Percentiles rank a stretch among this genome's conserved stretches.
Conservation (phyloP, 257 asterid species). For the Hygrophila difformis region DNA sequence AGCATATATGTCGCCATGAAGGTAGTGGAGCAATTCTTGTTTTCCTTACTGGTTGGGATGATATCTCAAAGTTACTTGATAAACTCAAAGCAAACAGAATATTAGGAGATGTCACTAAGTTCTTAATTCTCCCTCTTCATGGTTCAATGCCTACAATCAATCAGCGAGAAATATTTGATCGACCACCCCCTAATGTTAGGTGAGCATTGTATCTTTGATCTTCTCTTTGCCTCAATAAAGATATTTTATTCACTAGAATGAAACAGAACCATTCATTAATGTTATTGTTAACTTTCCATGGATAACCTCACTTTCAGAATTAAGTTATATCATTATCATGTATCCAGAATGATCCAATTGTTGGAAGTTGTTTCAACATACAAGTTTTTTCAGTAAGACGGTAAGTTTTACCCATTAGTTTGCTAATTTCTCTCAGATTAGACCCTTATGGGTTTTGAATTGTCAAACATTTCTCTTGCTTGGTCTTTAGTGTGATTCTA, state of each 20-base stretch:
- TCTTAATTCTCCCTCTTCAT: slow-evolving; percentile 78
- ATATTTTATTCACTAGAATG: no score
- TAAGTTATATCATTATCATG: no score
- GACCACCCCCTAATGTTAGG: slow-evolving; percentile 77
- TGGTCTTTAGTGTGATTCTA: no score
- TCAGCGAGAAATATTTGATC: slow-evolving; percentile 83
- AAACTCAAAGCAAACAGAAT: slow-evolving; percentile 50
- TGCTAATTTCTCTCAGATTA: background rate
- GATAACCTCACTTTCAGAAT: no score
- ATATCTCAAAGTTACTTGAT: slow-evolving; percentile 80
- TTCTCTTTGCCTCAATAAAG: no score
- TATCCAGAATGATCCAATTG: background rate
- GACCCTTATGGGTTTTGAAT: background rate
- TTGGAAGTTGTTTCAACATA: background rate
- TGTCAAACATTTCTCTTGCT: no score
- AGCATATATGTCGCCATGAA: slow-evolving; percentile 75
- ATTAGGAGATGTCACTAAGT: slow-evolving; percentile 57
- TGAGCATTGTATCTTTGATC: slow-evolving; percentile 15
- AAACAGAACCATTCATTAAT: no score
- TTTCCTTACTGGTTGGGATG: slow-evolving; percentile 97
- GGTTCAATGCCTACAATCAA: slow-evolving; percentile 97
- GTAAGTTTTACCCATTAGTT: background rate
- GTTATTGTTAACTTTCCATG: no score
- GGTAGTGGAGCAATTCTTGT: slow-evolving; percentile 89
- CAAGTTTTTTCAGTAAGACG: background rate